phyloP scores from a whole-genome alignment of 768 basidiomycete genomes.

The Rhodotorula paludigena region DNA sequence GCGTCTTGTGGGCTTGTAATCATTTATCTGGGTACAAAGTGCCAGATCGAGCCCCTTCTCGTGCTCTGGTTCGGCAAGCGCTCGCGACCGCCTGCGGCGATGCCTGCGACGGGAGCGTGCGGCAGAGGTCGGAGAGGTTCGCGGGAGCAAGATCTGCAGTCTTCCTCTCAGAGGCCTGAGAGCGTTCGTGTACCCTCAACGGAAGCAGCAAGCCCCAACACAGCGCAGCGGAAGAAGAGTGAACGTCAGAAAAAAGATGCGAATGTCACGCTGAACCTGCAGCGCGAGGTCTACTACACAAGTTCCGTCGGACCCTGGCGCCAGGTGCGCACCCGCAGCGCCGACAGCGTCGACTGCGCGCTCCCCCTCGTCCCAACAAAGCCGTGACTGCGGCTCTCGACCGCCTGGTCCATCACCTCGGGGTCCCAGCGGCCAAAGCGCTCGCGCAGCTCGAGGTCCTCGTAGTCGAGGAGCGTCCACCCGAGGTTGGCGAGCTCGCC shows the following conservation, averaged over 20 bases:
- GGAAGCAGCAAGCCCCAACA: no score
- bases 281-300: neutral
- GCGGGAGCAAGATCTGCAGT: no score
- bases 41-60: no score
- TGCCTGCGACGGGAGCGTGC: no score
- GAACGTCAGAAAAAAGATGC: neutral
- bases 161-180: no score
- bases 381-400: conserved; percentile 20
- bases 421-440: conserved; percentile 20
- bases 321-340: conserved; percentile 31
- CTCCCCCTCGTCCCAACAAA: conserved; percentile 36
- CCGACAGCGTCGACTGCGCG: conserved; percentile 24
- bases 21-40: no score
- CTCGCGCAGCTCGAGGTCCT: conserved; percentile 31
- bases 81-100: no score
- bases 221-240: no score
- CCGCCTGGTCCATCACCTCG: conserved; percentile 24
- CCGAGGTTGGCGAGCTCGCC: conserved; percentile 35
- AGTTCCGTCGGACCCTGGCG: conserved; percentile 29
- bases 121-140: no score
- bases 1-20: no score
- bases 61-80: no score
- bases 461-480: conserved; percentile 36
- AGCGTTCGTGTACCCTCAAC: no score
- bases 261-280: neutral